phyloP scores from a whole-genome alignment of 1,284 basidiomycete genomes.

The Cutaneotrichosporon sp. region DNA sequence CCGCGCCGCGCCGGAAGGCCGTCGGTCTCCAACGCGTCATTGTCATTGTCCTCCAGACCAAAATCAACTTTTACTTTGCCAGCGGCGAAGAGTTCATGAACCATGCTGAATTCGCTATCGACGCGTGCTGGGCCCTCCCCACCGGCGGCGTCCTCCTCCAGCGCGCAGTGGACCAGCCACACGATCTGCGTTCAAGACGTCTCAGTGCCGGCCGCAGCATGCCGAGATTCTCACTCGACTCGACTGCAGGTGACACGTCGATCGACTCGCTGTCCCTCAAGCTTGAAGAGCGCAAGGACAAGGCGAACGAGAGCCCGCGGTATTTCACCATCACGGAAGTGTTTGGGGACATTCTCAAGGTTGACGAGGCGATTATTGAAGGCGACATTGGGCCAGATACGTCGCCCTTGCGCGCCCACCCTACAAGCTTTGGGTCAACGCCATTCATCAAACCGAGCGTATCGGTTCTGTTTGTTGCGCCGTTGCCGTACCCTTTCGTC shows the following conservation, averaged over 20 bases:
- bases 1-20: neutral
- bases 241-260: neutral
- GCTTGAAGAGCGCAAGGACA: slow-evolving; percentile 53
- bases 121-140: slow-evolving; percentile 66
- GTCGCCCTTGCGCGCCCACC: neutral
- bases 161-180: slow-evolving; percentile 52
- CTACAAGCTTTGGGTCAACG: neutral
- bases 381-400: slow-evolving; percentile 3
- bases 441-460: slow-evolving; percentile 1
- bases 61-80: slow-evolving; percentile 66
- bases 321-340: slow-evolving; percentile 71
- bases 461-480: slow-evolving; percentile 24
- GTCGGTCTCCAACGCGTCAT: slow-evolving; percentile 52
- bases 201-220: neutral
- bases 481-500: slow-evolving; percentile 32
- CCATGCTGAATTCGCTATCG: slow-evolving; percentile 73
- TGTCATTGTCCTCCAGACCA: slow-evolving; percentile 70
- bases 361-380: slow-evolving; percentile 42
- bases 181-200: neutral
- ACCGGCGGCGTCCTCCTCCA: slow-evolving; percentile 54
- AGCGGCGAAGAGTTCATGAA: slow-evolving; percentile 72
- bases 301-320: slow-evolving; percentile 63
- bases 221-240: neutral
- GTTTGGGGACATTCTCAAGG: slow-evolving; percentile 65
- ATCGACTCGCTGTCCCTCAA: neutral